Percentiles rank a stretch among this genome's conserved stretches.
Conservation (phyloP, 768 basidiomycete species). For the Fomitopsis serialis region DNA sequence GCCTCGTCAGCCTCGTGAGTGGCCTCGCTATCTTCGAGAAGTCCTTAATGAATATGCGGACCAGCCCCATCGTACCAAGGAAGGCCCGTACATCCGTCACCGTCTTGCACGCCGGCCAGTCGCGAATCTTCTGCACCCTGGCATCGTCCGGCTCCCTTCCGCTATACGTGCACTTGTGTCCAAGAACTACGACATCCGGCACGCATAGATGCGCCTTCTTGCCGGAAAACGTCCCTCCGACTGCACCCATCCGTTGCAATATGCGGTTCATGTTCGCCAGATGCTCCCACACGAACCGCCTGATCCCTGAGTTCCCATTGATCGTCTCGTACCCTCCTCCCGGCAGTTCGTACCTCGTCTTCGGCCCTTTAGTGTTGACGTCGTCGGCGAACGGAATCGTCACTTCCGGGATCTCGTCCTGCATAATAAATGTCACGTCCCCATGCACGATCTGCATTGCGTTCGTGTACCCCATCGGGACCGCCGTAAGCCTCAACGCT, state of each 20-base stretch:
- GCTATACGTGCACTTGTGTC: conserved; percentile 32
- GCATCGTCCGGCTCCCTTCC: conserved; percentile 25
- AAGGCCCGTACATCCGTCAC: no score
- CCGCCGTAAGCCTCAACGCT: conserved; percentile 1
- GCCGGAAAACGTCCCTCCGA: conserved; percentile 19
- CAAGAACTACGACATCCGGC: no score
- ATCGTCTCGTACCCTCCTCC: conserved; percentile 15
- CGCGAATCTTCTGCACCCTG: conserved; percentile 22
- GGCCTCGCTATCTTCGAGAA: conserved; percentile 13
- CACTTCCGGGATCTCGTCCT: conserved; percentile 10
- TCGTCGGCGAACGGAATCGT: no score
- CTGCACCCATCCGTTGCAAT: conserved; percentile 24
- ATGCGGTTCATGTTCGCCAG: conserved; percentile 28
- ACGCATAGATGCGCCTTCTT: conserved; percentile 13
- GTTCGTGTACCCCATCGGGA: conserved; percentile 18
- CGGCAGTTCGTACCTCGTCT: conserved; percentile 3
- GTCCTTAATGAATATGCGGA: conserved; percentile 7
- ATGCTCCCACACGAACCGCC: no score
- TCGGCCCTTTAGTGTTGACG: no score
- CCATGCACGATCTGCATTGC: conserved; percentile 13
- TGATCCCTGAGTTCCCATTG: conserved; percentile 22
- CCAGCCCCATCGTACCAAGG: conserved; percentile 6
- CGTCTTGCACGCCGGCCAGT: no score
- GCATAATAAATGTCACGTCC: conserved; percentile 6
- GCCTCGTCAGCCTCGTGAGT: conserved; percentile 15